phyloP scores from a whole-genome alignment of 495 filamentous ascomycete species.

The Penicillium salamii region DNA sequence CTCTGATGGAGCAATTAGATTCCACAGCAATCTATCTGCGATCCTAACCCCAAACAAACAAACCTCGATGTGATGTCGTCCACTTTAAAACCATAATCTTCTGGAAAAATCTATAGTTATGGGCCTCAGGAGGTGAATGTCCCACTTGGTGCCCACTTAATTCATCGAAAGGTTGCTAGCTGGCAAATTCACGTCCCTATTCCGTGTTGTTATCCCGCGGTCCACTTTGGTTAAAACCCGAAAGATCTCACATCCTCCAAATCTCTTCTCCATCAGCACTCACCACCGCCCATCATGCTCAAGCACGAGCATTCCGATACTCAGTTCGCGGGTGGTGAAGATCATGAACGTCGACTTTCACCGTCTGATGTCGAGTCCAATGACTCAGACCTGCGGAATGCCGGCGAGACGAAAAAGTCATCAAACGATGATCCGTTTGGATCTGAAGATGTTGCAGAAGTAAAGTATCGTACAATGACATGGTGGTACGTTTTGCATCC shows the following conservation, averaged over 20 bases:
- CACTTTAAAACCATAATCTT: no score
- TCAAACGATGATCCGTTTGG: slow-evolving; percentile 30
- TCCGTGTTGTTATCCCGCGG: not conserved
- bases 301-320: not conserved
- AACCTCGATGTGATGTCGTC: no score
- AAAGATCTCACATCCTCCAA: not conserved
- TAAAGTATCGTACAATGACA: slow-evolving; percentile 34
- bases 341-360: not conserved
- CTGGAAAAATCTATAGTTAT: no score
- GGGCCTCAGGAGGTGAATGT: no score
- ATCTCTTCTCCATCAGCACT: not conserved
- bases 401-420: not conserved
- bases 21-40: no score
- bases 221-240: not conserved
- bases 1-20: no score
- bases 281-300: not conserved
- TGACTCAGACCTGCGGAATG: not conserved
- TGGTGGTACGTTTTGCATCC: slow-evolving; percentile 28
- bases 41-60: no score
- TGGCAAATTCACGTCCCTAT: not conserved
- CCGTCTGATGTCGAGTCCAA: not conserved
- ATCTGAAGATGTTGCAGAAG: slow-evolving; percentile 29
- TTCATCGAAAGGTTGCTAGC: not conserved
- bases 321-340: not conserved
- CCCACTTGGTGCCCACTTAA: not conserved